Conservation (phyloP, 495 filamentous ascomycete genomes). For the Daldinia decipiens region DNA sequence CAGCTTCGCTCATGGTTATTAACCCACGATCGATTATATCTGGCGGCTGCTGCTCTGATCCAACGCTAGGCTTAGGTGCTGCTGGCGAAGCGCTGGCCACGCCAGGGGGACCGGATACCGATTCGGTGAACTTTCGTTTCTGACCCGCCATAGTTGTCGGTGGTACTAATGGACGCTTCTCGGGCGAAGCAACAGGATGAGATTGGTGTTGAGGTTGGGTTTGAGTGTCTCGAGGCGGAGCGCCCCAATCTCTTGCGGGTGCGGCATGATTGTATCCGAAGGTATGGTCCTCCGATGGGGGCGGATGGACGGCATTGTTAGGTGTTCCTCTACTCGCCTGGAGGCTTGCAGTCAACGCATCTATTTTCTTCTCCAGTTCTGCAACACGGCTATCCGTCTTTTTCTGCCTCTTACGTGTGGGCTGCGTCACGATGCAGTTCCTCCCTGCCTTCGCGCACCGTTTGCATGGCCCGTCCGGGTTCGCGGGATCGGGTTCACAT, state of each 20-base stretch:
- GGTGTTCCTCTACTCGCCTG: conserved; percentile 63
- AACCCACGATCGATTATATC: conserved; percentile 80
- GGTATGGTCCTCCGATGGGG: conserved; percentile 45
- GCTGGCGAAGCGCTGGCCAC: conserved; percentile 23
- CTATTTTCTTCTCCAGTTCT: conserved; percentile 94
- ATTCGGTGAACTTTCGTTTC: conserved; percentile 59
- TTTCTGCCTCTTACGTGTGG: conserved; percentile 88
- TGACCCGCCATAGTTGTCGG: conserved; percentile 54
- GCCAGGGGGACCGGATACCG: conserved; percentile 33
- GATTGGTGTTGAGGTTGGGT: not conserved
- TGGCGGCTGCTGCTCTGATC: conserved; percentile 48
- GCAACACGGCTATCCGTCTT: conserved; percentile 92
- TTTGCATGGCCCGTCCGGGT: conserved; percentile 75
- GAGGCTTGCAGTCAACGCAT: conserved; percentile 82
- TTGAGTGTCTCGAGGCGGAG: conserved; percentile 41
- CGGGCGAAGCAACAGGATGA: conserved; percentile 35
- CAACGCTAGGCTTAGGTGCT: conserved; percentile 5
- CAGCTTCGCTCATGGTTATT: conserved; percentile 69
- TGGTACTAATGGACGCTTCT: conserved; percentile 43
- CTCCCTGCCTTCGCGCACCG: conserved; percentile 86
- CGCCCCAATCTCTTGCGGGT: conserved; percentile 42
- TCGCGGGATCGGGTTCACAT: conserved; percentile 78
- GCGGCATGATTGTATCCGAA: conserved; percentile 33
- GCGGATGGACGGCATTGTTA: conserved; percentile 19
- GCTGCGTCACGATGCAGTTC: conserved; percentile 81